Percentiles rank a stretch among this genome's conserved stretches.
These are phyloP conservation scores for Asterionellopsis glacialis DNA, from an alignment of 108 stramenopile species.

Conservation along the genomic window DNA sequence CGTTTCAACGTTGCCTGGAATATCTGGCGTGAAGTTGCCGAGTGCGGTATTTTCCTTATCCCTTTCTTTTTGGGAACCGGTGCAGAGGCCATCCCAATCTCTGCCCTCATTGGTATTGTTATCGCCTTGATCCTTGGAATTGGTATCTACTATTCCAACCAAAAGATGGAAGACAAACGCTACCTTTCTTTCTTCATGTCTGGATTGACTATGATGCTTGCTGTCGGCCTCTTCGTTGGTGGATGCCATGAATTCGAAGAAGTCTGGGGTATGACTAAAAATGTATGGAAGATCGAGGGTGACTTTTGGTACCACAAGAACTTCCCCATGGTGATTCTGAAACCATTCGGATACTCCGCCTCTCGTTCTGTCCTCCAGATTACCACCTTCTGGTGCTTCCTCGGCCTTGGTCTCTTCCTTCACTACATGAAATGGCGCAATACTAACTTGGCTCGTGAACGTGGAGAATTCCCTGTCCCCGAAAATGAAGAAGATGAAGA, in stretches of 20 bases:
- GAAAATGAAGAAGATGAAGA: too few species aligned
- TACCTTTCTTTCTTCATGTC: conserved; percentile 12
- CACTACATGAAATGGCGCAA: conserved; percentile 14
- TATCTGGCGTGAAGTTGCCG: conserved; percentile 19
- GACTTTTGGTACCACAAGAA: conserved; percentile 10
- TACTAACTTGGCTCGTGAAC: conserved; percentile 4
- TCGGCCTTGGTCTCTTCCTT: not conserved
- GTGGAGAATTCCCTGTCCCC: too few species aligned
- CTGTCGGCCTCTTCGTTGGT: conserved; percentile 9
- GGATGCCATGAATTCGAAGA: conserved; percentile 15
- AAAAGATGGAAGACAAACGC: conserved; percentile 7
- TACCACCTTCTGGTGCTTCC: conserved; percentile 13
- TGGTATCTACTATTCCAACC: conserved; percentile 16
- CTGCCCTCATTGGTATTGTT: conserved; percentile 16
- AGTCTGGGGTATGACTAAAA: conserved; percentile 8
- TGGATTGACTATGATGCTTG: not conserved
- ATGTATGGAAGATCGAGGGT: conserved; percentile 5
- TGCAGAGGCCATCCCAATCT: conserved; percentile 12
- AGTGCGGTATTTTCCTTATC: conserved; percentile 14
- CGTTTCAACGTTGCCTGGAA: conserved; percentile 31
- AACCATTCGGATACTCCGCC: conserved; percentile 13
- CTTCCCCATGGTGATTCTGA: conserved; percentile 12
- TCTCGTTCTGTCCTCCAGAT: conserved; percentile 10
- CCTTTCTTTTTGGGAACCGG: conserved; percentile 13
- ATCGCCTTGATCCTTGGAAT: conserved; percentile 7